phyloP scores from a whole-genome alignment of 73 alveolate genomes.

The Tetrahymena thermophila region DNA sequence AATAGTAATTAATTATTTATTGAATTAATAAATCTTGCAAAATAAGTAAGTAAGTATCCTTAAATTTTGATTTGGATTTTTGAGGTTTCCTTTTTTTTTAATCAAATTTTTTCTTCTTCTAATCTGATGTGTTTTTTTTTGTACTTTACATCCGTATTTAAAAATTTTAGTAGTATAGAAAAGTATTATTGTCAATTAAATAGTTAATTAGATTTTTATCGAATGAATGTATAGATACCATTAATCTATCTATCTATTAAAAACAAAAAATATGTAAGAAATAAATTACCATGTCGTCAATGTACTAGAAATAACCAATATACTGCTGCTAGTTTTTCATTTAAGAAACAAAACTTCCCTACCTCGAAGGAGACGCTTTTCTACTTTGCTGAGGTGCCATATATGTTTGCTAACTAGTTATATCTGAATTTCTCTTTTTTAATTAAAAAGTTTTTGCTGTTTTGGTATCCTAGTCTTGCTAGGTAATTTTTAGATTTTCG shows the following conservation, averaged over 20 bases:
- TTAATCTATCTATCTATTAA: background rate
- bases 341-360: background rate
- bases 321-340: background rate
- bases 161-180: too few relatives aligned
- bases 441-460: background rate
- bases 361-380: background rate
- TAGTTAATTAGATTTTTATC: too few relatives aligned
- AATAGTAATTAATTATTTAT: too few relatives aligned
- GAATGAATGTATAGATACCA: background rate
- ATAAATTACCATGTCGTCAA: background rate
- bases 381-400: background rate
- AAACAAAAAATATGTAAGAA: background rate
- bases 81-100: too few relatives aligned
- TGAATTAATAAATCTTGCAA: too few relatives aligned
- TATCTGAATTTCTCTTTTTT: background rate
- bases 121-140: too few relatives aligned
- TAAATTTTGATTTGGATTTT: too few relatives aligned
- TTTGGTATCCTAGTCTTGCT: background rate
- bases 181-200: too few relatives aligned
- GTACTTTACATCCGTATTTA: too few relatives aligned
- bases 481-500: background rate
- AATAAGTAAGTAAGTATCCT: too few relatives aligned
- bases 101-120: too few relatives aligned
- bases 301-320: background rate
- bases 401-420: background rate